These are phyloP conservation scores for Tulasnella sp. DNA, from an alignment of 768 basidiomycete species.

Conservation along the genomic window DNA sequence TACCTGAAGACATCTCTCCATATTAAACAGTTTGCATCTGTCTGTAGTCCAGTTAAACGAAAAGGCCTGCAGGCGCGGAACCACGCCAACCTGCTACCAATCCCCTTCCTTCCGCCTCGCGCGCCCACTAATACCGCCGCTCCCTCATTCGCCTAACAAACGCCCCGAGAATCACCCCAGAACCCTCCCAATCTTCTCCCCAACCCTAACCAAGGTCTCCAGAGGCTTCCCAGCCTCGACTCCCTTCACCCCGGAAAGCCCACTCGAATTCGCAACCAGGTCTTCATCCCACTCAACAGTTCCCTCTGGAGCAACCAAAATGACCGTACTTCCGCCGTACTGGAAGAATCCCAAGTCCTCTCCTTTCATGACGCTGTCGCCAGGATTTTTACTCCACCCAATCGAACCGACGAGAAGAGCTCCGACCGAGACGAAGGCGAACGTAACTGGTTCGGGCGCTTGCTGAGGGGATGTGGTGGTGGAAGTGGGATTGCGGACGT, in stretches of 20 bases:
- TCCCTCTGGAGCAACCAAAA: conserved; percentile 25
- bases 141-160: not conserved
- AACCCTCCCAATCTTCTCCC: conserved; percentile 43
- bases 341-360: conserved; percentile 60
- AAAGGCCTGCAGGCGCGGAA: too few relatives aligned
- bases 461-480: conserved; percentile 41
- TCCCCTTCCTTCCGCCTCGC: not conserved
- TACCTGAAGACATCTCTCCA: too few relatives aligned
- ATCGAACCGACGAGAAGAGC: conserved; percentile 82
- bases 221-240: conserved; percentile 51
- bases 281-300: conserved; percentile 55
- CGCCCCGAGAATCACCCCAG: not conserved
- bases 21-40: too few relatives aligned
- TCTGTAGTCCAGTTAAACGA: too few relatives aligned
- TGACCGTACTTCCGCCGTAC: conserved; percentile 80
- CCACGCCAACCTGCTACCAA: too few relatives aligned
- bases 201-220: conserved; percentile 72
- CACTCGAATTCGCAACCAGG: conserved; percentile 42
- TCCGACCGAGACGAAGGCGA: conserved; percentile 76
- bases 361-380: conserved; percentile 49
- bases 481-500: conserved; percentile 40
- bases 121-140: not conserved
- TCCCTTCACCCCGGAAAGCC: conserved; percentile 45
- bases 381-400: conserved; percentile 56
- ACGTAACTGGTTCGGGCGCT: conserved; percentile 42